phyloP scores from a whole-genome alignment of 352 stramenopile genomes.

The Phytophthora crassamura region DNA sequence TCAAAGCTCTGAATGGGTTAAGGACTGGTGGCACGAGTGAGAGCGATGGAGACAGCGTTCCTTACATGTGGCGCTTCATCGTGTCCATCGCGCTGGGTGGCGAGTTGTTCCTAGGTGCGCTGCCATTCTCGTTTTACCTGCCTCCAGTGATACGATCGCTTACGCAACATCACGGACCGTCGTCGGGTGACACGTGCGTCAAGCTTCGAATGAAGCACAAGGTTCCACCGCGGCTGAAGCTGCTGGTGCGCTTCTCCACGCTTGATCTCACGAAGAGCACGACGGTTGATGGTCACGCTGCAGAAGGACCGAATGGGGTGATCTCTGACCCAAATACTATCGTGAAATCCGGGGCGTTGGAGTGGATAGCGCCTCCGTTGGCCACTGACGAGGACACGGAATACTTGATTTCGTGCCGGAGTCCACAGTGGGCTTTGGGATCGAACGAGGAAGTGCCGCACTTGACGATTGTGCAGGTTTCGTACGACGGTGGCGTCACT shows the following conservation, averaged over 20 bases:
- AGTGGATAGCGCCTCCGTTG: background rate
- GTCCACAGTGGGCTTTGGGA: constrained; percentile 49
- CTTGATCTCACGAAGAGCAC: constrained; percentile 33
- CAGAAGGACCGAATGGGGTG: background rate
- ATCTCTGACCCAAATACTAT: background rate
- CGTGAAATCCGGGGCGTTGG: background rate
- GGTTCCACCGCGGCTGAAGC: constrained; percentile 48
- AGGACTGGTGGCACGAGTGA: constrained; percentile 9
- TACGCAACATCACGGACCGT: constrained; percentile 71
- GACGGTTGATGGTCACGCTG: constrained; percentile 19
- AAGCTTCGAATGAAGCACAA: constrained; percentile 78
- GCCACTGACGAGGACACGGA: constrained; percentile 34
- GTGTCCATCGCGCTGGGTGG: constrained; percentile 51
- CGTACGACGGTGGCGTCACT: constrained; percentile 61
- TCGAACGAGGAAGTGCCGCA: constrained; percentile 36
- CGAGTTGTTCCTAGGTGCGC: constrained; percentile 51
- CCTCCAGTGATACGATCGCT: constrained; percentile 67
- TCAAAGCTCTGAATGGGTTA: constrained; percentile 41
- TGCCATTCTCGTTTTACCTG: constrained; percentile 64
- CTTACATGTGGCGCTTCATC: constrained; percentile 41
- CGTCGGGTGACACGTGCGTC: constrained; percentile 61
- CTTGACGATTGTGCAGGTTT: constrained; percentile 79
- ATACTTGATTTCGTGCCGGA: constrained; percentile 55
- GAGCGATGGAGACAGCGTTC: constrained; percentile 4
- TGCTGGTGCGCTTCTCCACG: constrained; percentile 65